Base-by-base conservation (phyloP, 2,329 filamentous ascomycete genomes). In the Nigrospora sphaerica region DNA sequence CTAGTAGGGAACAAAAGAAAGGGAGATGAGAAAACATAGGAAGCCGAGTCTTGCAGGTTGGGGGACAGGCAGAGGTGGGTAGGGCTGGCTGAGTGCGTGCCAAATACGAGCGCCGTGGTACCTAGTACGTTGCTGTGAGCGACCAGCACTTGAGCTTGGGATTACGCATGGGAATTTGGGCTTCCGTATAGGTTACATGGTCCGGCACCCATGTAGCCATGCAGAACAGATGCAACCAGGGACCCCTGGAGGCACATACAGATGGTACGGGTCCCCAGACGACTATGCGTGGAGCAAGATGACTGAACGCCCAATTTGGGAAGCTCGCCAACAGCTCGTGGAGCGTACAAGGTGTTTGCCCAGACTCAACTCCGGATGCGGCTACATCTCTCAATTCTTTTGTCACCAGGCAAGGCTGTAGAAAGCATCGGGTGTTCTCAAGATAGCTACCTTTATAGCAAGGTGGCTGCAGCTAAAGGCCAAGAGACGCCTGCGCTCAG, bases 161-260 rank as follows among this genome's bases (percentile, higher is more conserved):
- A 10, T 28, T 7, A 28, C 23, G 23, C 23, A 28, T 6, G 23
- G 23, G 23, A 28, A 28, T 10, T 28, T 9, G 23, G 23, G 23
- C 23, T 28, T 50, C 52, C 49, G 42, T 52, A 47, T 47, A 51
- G 51, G 48, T 46, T 52, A 51, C 51, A 54, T 54, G 41, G 44
- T 44, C 50, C 41, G 45, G 46, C 10, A 28, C 23, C 23, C 23
- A 28, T 28, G 50, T 54, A 51, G 52, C 48, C 50, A 49, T 48
- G 45, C 42, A 50, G 50, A 45, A 46, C 19, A 45, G 46, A 57
- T 53, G 50, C 47, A 52, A 55, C 52, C 48, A 52, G 42, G 16
- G 41, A 58, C 42, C 57, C 59, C 51, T 56, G 55, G 45, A 45
- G 51, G 45, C 44, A 53, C 48, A 46, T 48, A 49, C 23, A 48